Conservation (phyloP, 768 basidiomycete genomes). For the Pisolithus orientalis region DNA sequence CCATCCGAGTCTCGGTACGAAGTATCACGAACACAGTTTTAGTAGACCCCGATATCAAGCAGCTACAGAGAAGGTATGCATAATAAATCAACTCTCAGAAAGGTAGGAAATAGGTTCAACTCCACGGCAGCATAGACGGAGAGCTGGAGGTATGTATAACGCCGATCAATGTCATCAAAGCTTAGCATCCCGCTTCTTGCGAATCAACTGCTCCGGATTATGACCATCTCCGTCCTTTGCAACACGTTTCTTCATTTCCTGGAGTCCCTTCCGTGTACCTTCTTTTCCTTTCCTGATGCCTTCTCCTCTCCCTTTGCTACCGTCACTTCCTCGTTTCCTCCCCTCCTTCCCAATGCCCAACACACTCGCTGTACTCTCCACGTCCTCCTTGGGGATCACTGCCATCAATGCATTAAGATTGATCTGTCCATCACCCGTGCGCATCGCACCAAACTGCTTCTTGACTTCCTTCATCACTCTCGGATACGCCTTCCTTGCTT, state of each 20-base stretch:
- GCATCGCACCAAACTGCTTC: slow-evolving; percentile 7
- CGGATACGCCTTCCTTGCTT: slow-evolving; percentile 12
- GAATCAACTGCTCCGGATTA: slow-evolving; percentile 5
- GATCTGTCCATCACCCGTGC: slow-evolving; percentile 1
- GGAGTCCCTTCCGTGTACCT: slow-evolving; percentile 5
- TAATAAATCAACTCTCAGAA: neutral
- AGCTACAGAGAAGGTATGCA: too few relatives aligned
- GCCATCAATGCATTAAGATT: slow-evolving; percentile 4
- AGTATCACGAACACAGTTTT: too few relatives aligned
- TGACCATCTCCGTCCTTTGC: slow-evolving; percentile 6
- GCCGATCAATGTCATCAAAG: slow-evolving; percentile 8
- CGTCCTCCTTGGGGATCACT: slow-evolving; percentile 7
- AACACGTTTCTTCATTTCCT: slow-evolving; percentile 7
- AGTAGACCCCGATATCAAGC: too few relatives aligned
- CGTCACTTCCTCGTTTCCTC: neutral
- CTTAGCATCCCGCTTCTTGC: slow-evolving; percentile 16
- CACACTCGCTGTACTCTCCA: slow-evolving; percentile 1
- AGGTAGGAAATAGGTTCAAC: neutral
- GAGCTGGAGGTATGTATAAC: neutral
- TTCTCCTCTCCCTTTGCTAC: neutral
- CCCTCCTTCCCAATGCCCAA: slow-evolving; percentile 4
- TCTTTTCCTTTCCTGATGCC: slow-evolving; percentile 7
- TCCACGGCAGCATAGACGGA: neutral
- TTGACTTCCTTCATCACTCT: slow-evolving; percentile 6
- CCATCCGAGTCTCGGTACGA: too few relatives aligned